Conservation (phyloP, 2,329 filamentous ascomycete genomes). For the Phialophora expanda region DNA sequence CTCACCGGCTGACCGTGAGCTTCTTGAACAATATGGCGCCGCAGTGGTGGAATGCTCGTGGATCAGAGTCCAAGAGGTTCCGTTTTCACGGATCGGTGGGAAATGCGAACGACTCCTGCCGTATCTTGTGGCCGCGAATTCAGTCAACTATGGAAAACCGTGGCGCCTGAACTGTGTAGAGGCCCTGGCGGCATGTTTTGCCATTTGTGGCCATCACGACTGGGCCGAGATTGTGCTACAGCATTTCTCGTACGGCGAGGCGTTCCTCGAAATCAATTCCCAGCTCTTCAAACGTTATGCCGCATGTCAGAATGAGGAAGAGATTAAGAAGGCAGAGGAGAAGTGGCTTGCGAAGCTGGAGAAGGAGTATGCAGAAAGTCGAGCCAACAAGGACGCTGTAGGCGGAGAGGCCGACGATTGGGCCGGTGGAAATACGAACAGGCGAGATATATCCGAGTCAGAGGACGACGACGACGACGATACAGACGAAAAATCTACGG, state of each 20-base stretch:
- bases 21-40: slow-evolving; percentile 86
- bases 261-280: slow-evolving; percentile 89
- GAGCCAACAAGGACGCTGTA: slow-evolving; percentile 66
- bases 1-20: slow-evolving; percentile 78
- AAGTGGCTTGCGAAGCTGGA: slow-evolving; percentile 91
- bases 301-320: slow-evolving; percentile 78
- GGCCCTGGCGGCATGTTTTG: slow-evolving; percentile 88
- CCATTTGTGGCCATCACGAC: slow-evolving; percentile 86
- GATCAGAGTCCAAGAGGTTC: slow-evolving; percentile 89
- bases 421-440: slow-evolving; percentile 89
- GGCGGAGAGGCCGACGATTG: slow-evolving; percentile 69
- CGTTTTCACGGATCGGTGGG: slow-evolving; percentile 88
- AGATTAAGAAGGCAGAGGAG: slow-evolving; percentile 81
- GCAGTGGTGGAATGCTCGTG: slow-evolving; percentile 97
- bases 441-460: slow-evolving; percentile 44
- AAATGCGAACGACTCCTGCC: slow-evolving; percentile 90
- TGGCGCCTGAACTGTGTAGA: slow-evolving; percentile 96
- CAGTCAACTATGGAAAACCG: slow-evolving; percentile 95
- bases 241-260: slow-evolving; percentile 84
- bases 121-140: slow-evolving; percentile 94
- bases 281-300: slow-evolving; percentile 83
- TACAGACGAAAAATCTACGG: slow-evolving; percentile 46
- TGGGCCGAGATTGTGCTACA: slow-evolving; percentile 86
- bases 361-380: slow-evolving; percentile 81
- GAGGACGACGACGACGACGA: slow-evolving; percentile 46